A percentile compares a stretch with the other conserved stretches of the same genome.
These are phyloP conservation scores for Fusarium verrucosum DNA, from an alignment of 2,329 filamentous ascomycete genomes.

Conservation along the genomic window DNA sequence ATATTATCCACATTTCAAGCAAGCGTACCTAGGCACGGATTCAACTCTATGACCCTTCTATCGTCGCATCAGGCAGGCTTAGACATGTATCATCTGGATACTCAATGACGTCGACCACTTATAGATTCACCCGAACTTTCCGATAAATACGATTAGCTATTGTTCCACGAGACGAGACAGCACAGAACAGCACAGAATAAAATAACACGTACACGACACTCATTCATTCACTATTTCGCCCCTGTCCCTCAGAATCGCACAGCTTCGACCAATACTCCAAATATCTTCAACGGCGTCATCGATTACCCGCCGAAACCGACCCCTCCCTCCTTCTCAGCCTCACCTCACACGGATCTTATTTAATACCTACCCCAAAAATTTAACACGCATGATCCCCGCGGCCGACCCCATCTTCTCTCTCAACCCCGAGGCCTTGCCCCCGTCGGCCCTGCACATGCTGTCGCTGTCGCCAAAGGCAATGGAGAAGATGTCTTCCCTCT, in stretches of 20 bases:
- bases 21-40: not conserved
- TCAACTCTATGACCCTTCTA: slow-evolving; percentile 31
- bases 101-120: slow-evolving; percentile 39
- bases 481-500: slow-evolving; percentile 39
- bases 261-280: not conserved
- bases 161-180: slow-evolving; percentile 16
- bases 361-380: slow-evolving; percentile 23
- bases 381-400: slow-evolving; percentile 38
- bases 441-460: slow-evolving; percentile 37
- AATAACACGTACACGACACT: not conserved
- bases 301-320: not conserved
- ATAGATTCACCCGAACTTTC: slow-evolving; percentile 22
- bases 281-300: slow-evolving; percentile 17
- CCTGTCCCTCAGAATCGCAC: not conserved
- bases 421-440: slow-evolving; percentile 30
- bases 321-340: slow-evolving; percentile 14
- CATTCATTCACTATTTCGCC: slow-evolving; percentile 22
- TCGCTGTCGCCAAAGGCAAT: slow-evolving; percentile 37
- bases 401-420: slow-evolving; percentile 32
- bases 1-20: slow-evolving; percentile 21
- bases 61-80: slow-evolving; percentile 27
- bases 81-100: slow-evolving; percentile 23
- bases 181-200: slow-evolving; percentile 6
- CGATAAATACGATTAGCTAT: slow-evolving; percentile 17
- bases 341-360: slow-evolving; percentile 13